phyloP scores from a whole-genome alignment of 2,329 filamentous ascomycete genomes.

The Hymenotorrendiella dingleyae region DNA sequence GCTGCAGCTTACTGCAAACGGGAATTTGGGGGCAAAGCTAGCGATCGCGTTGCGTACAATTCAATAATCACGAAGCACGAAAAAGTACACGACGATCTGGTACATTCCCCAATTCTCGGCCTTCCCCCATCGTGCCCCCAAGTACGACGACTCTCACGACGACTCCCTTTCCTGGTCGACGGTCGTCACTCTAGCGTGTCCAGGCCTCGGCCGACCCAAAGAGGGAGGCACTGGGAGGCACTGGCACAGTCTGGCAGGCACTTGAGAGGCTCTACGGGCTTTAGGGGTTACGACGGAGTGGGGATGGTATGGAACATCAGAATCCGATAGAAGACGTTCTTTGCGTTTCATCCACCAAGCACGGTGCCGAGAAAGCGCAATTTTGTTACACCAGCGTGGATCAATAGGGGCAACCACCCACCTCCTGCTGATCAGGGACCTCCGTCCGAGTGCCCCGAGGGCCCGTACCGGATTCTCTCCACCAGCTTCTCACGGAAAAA shows the following conservation, averaged over 20 bases:
- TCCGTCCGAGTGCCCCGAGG: not conserved
- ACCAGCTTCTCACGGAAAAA: not conserved
- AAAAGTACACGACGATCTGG: too few species aligned
- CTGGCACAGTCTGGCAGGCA: not conserved
- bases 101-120: not conserved
- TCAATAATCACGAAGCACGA: too few species aligned
- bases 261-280: too few species aligned
- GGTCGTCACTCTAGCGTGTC: not conserved
- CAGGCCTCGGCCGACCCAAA: not conserved
- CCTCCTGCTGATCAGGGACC: not conserved
- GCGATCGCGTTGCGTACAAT: too few species aligned
- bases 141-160: not conserved
- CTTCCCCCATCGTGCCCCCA: not conserved
- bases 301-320: not conserved
- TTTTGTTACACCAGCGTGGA: not conserved
- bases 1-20: too few species aligned
- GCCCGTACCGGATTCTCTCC: not conserved
- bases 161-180: not conserved
- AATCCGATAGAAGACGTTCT: slow-evolving; percentile 1
- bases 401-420: not conserved
- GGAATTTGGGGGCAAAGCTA: too few species aligned
- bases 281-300: not conserved
- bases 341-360: not conserved
- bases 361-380: too few species aligned
- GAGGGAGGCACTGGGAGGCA: not conserved